Percentiles rank a stretch among this genome's conserved stretches.
Evolutionary conservation across 345 rosid genomes (phyloP).

Genomic region (Adansonia digitata): DNA sequence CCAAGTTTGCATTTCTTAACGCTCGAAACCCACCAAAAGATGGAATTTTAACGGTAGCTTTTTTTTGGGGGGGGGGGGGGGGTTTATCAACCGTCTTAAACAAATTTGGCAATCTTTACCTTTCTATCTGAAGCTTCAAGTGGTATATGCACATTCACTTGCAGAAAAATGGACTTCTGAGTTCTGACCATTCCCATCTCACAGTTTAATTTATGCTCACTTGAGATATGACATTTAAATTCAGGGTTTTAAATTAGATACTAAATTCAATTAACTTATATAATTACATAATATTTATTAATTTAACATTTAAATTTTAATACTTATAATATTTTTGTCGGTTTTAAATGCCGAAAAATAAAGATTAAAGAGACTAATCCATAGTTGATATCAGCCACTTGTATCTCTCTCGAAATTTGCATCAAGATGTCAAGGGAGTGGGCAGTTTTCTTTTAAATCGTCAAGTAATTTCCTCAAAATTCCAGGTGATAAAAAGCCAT

Average conservation of each 20-base stretch:
- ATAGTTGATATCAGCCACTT: neutral
- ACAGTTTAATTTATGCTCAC: neutral
- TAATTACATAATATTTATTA: too few species aligned
- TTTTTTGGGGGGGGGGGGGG: too few species aligned
- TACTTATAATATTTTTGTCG: too few species aligned
- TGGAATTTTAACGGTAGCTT: slow-evolving; percentile 7
- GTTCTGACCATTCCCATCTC: neutral
- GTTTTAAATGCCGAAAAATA: too few species aligned
- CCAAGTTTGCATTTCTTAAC: neutral
- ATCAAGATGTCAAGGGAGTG: neutral
- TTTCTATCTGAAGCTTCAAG: slow-evolving; percentile 1
- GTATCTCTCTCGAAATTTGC: neutral
- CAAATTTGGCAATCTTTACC: neutral
- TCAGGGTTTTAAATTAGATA: neutral
- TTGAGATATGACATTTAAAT: neutral
- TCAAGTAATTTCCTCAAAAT: neutral
- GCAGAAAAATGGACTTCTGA: neutral
- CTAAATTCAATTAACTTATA: too few species aligned
- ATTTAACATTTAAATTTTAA: too few species aligned
- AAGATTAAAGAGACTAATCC: neutral
- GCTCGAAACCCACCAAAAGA: neutral
- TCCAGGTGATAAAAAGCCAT: neutral
- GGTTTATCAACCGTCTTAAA: neutral
- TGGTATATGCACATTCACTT: neutral
- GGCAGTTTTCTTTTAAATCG: neutral